Evolutionary conservation across 768 basidiomycete species (phyloP).

Genomic region (Floccularia luteovirens): DNA sequence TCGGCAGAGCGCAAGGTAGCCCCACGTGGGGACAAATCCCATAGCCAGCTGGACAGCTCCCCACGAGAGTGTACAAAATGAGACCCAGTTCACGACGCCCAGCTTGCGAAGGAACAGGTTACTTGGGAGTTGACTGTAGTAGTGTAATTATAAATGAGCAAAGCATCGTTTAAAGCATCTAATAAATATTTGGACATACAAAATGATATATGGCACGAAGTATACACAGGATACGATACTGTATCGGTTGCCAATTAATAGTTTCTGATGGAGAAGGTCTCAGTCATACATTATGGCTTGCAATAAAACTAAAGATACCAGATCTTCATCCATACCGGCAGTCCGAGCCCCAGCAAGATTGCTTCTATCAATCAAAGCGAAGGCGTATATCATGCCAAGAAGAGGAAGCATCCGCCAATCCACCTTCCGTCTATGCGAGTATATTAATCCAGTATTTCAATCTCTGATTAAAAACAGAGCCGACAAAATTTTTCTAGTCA

Average conservation of each 20-base stretch:
- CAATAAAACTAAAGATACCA: slow-evolving; percentile 13
- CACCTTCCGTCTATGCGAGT: slow-evolving; percentile 24
- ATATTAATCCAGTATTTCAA: background rate
- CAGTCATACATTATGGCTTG: background rate
- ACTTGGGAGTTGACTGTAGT: slow-evolving; percentile 21
- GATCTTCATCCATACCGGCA: slow-evolving; percentile 33
- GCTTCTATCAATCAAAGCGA: slow-evolving; percentile 35
- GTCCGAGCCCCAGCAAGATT: slow-evolving; percentile 34
- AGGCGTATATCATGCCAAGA: slow-evolving; percentile 29
- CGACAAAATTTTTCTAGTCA: background rate
- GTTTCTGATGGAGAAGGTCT: slow-evolving; percentile 7
- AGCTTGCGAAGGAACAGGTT: slow-evolving; percentile 18
- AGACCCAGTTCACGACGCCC: slow-evolving; percentile 19
- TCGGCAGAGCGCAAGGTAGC: slow-evolving; percentile 16
- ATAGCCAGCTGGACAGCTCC: slow-evolving; percentile 22
- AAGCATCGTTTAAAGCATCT: background rate
- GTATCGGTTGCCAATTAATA: slow-evolving; percentile 14
- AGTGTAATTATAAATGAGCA: background rate
- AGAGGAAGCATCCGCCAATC: slow-evolving; percentile 36
- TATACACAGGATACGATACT: slow-evolving; percentile 18
- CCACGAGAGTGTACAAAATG: slow-evolving; percentile 19
- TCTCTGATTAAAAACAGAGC: background rate
- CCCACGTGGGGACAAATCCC: slow-evolving; percentile 22
- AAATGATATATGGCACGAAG: slow-evolving; percentile 17
- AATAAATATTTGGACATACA: slow-evolving; percentile 13